Base-by-base conservation (phyloP, 129 eudicot species). In the Escallonia rubra region DNA sequence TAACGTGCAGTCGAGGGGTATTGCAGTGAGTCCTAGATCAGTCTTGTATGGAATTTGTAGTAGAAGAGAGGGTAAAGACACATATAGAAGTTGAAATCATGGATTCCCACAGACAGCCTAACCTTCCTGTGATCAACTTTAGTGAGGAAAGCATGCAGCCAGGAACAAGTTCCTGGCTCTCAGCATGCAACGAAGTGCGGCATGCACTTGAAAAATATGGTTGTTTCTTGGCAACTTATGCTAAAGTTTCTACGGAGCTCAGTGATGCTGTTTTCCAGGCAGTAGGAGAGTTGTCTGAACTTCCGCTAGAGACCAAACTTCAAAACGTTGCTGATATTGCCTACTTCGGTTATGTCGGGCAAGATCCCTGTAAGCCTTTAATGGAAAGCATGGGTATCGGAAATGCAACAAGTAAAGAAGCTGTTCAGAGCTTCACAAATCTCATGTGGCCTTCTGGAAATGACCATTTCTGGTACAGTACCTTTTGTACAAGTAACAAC, bases 171-270 rank as follows among this genome's bases (percentile, higher is more conserved):
- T 67, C 73, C 39, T 81, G 82, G 79, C 6, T 13, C 4, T 4
- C 41, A 56, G n/a, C 74, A 44, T 64, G 82, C 63, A 63, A 64
- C 13, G 52, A 54, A 6, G 72, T 81, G 5, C 68, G 61, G 34
- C 59, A 16, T 6, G 80, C 86, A 9, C 71, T 77, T 7, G 86
- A 81, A 77, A 80, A 77, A 41, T 73, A 58, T 49, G 86, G 86
- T 0, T 81, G 74, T 56, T 77, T 81, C 15, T 8, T 81, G 1
- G 82, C 82, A n/a, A 10, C 58, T 2, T 73, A 72, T 16, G 77
- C 77, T 4, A 11, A 77, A 15, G 45, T 73, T 54, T 58, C 73
- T 2, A 4, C 42, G 48, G 65, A 77, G 56, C 66, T 77, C 7
- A 56, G 54, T 41, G 43, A 59, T 6, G 76, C 68, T 41, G 71